Base-by-base conservation (phyloP, 1,284 basidiomycete genomes). In the Trametes pubescens region DNA sequence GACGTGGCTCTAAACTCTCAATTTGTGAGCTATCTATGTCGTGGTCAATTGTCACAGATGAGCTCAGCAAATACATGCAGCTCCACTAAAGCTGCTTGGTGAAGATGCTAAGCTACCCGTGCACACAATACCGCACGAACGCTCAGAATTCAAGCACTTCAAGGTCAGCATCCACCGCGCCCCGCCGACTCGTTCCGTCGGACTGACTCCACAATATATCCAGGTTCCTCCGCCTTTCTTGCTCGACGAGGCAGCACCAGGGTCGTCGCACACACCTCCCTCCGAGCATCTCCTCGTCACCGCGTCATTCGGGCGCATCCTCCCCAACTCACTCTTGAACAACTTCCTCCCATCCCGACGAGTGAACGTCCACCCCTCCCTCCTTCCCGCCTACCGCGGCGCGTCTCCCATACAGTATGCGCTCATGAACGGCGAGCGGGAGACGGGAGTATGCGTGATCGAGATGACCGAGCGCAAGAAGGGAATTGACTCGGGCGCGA, bases 341-440 rank as follows among this genome's bases (percentile, higher is more conserved):
- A 78, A 82, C 32, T 98, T 98, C 71, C 79, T 77, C 0, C 81
- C 82, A 0, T 76, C 79, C 1, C 86, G 88, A 57, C 80, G 90
- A n/a, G 80, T 99, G 47, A 98, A 99, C 73, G 86, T 99, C 4
- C 97, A 99, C 72, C 96, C 96, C 0, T 97, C 95, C 21, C 79
- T 96, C 0, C 83, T 99, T 24, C 97, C 96, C 0, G 78, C 83
- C n/a, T 95, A 95, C 76, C 87, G 96, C 26, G 97, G 97, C 0
- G 90, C 97, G 0, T 94, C 96, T 1, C 97, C 96, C 0, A 92
- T 99, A 40, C 97, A 99, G 75, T 93, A 91, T 76, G 85, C 92
- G 0, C 81, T 99, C 43, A 79, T 91, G 7, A 85, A 89, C 61
- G 84, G 84, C 0, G 85, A 86, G 55, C 68, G 73, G 14, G 80